Evolutionary conservation across 1,139 yeast species (phyloP), one percentile per base, ranked within the genome.

Genomic region (Debaryomyces nepalensis): DNA sequence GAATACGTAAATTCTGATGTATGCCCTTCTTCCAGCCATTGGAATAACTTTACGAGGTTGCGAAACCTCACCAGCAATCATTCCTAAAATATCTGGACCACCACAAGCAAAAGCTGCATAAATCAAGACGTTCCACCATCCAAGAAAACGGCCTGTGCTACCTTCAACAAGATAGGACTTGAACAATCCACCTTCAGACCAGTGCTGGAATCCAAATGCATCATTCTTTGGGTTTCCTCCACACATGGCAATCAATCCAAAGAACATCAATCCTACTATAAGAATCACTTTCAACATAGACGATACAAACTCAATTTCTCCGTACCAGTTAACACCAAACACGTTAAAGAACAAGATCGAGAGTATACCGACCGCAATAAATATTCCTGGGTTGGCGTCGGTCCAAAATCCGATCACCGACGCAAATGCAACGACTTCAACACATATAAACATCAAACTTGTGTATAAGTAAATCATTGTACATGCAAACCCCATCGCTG

Each of bases 111-210:
- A 77, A 57, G 42, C 77, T 64, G 31, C 77, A 59, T 42, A 75
- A 35, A 73, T 65, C 54, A 59, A 73, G 27, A 57, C 77, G 66
- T 48, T 77, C 62, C 53, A 77, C 40, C 68, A 63, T 11, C 78
- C 73, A 74, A 55, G 76, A 43, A 77, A 77, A 40, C 61, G 66
- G 5, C 75, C 75, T 4, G 71, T 66, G 8, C 54, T 16, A 5
- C 74, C 74, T 3, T 45, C 40, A 4, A 56, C 65, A 33, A 69
- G 59, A 46, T 72, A 73, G 44, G 73, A 65, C 11, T 66, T 66
- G 45, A 71, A 68, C 3, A 81, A 79, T 4, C 77, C 77, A 14
- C 65, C 75, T 35, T 68, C 61, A 32, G 64, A 58, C 82, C 82
- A 78, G 54, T 77, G 70, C 45, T 57, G 39, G 37, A 65, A 66